Evolutionary conservation across 371 early-diverging fungal genomes (phyloP).

Genomic region (Zopfochytrium polystomum): DNA sequence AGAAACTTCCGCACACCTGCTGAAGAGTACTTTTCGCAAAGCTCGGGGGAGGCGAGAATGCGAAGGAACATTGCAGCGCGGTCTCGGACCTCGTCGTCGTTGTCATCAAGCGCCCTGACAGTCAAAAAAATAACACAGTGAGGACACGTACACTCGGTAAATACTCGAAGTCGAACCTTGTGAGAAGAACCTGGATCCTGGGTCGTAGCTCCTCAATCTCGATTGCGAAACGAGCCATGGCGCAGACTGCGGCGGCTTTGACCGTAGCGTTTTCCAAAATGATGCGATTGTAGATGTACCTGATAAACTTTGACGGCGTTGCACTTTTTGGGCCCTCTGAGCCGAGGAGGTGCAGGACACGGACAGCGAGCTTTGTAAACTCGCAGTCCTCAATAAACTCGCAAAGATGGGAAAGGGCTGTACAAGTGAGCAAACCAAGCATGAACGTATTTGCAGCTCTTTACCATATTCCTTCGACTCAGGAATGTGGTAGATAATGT

Average conservation of each 20-base stretch:
- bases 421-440: background rate
- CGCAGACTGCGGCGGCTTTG: constrained; percentile 95
- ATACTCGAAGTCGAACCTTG: constrained; percentile 38
- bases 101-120: constrained; percentile 96
- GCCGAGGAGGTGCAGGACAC: constrained; percentile 91
- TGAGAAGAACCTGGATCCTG: constrained; percentile 80
- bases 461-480: constrained; percentile 87
- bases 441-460: background rate
- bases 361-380: constrained; percentile 92
- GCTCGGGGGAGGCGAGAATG: constrained; percentile 65
- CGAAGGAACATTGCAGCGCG: constrained; percentile 87
- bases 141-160: background rate
- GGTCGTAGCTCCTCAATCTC: constrained; percentile 71
- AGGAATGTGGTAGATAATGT: constrained; percentile 87
- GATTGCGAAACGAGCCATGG: constrained; percentile 91
- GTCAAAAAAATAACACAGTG: too few relatives aligned
- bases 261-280: constrained; percentile 95
- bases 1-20: constrained; percentile 31
- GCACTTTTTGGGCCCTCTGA: constrained; percentile 89
- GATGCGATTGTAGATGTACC: constrained; percentile 97
- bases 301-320: constrained; percentile 90
- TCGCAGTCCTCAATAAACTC: constrained; percentile 99
- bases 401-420: constrained; percentile 90
- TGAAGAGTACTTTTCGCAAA: constrained; percentile 39
- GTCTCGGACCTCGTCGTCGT: constrained; percentile 97